Conservation (phyloP, 2,329 filamentous ascomycete genomes). For the Colletotrichum musae region DNA sequence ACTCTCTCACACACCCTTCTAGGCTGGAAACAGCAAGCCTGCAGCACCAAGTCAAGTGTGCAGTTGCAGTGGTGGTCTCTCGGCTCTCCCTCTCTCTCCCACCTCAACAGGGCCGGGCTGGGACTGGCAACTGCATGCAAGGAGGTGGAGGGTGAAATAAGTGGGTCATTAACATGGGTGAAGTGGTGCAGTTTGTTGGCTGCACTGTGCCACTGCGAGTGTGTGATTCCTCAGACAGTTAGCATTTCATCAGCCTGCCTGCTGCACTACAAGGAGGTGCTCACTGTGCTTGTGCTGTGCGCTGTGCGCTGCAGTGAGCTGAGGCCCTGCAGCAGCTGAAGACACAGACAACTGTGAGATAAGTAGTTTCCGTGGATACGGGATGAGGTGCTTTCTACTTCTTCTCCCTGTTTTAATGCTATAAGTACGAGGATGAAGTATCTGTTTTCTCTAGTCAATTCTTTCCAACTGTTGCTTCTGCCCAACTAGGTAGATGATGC, state of each 20-base stretch:
- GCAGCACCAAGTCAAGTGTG: neutral
- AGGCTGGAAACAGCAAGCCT: conserved; percentile 3
- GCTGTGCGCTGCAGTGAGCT: neutral
- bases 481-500: no score
- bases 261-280: neutral
- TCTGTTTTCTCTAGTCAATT: no score
- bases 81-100: no score
- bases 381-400: neutral
- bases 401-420: no score
- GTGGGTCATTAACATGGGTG: conserved; percentile 6
- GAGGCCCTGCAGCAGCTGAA: neutral
- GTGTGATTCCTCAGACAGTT: conserved; percentile 29
- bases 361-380: no score
- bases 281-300: no score
- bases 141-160: conserved; percentile 30
- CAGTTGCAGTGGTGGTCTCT: no score
- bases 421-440: no score
- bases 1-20: neutral
- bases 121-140: conserved; percentile 23
- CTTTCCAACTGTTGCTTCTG: no score
- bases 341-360: no score
- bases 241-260: conserved; percentile 6
- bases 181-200: conserved; percentile 11
- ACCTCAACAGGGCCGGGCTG: neutral
- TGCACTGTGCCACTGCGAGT: conserved; percentile 36